Conservation (phyloP, 2,329 filamentous ascomycete species). For the Trichoderma hamatum region DNA sequence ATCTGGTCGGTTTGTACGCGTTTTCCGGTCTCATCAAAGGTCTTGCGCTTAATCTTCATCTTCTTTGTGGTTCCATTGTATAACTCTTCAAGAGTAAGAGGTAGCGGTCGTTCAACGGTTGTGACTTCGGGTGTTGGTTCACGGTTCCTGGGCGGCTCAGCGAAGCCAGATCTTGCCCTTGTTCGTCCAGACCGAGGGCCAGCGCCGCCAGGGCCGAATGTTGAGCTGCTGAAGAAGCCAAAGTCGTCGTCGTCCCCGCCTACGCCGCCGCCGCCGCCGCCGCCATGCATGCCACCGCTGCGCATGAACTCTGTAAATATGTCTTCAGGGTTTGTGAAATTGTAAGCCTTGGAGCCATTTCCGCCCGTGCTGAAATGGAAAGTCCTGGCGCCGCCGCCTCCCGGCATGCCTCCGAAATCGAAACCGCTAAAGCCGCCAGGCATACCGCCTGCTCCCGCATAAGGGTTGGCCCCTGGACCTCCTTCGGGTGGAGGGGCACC, state of each 20-base stretch:
- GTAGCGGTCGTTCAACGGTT: constrained; percentile 82
- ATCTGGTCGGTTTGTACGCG: constrained; percentile 86
- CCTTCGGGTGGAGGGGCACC: constrained; percentile 68
- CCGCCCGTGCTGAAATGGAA: constrained; percentile 66
- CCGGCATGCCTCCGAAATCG: constrained; percentile 54
- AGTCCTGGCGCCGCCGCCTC: constrained; percentile 53
- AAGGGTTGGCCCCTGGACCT: constrained; percentile 58
- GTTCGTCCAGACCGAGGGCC: constrained; percentile 43
- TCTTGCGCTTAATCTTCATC: constrained; percentile 98
- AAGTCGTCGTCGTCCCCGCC: constrained; percentile 51
- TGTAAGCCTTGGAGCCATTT: constrained; percentile 66
- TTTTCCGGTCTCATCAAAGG: constrained; percentile 84
- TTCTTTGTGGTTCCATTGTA: constrained; percentile 90
- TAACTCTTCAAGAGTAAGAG: constrained; percentile 83
- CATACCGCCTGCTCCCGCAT: constrained; percentile 60
- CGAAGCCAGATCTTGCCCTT: constrained; percentile 48
- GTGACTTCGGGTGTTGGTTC: constrained; percentile 77
- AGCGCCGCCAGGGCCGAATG: constrained; percentile 48
- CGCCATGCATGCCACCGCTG: constrained; percentile 45
- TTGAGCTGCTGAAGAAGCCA: constrained; percentile 52
- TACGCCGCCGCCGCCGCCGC: constrained; percentile 44
- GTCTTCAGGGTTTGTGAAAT: constrained; percentile 79
- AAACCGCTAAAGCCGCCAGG: constrained; percentile 56
- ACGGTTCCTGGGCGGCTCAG: constrained; percentile 38
- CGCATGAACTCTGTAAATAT: constrained; percentile 87